Evolutionary conservation across 768 basidiomycete genomes (phyloP).

Genomic region (Boletus fagicola): DNA sequence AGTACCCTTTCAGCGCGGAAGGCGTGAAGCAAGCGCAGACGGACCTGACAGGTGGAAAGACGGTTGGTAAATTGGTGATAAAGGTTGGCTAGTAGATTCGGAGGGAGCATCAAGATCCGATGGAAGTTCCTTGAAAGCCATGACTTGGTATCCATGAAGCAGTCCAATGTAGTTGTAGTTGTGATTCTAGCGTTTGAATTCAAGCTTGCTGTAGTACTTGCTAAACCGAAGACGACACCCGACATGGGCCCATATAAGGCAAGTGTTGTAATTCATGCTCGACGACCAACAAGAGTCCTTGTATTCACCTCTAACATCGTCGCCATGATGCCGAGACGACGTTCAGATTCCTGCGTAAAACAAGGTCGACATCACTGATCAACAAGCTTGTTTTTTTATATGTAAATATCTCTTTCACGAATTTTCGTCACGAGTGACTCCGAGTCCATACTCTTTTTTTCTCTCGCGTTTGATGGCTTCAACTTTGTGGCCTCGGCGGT

Average conservation of each 20-base stretch:
- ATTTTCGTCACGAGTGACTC: neutral
- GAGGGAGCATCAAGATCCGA: neutral
- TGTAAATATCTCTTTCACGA: constrained; percentile 19
- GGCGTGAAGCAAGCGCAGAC: constrained; percentile 73
- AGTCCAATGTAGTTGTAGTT: constrained; percentile 6
- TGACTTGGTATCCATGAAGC: neutral
- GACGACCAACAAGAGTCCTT: constrained; percentile 20
- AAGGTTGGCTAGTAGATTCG: constrained; percentile 45
- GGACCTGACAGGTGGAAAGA: constrained; percentile 75
- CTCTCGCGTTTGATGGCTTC: constrained; percentile 24
- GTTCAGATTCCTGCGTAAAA: constrained; percentile 15
- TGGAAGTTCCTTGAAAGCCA: neutral
- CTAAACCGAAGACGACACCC: neutral
- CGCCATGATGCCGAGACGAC: constrained; percentile 23
- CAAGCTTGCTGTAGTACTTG: neutral
- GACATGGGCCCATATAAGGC: constrained; percentile 11
- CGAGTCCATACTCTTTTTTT: constrained; percentile 1
- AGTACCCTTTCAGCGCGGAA: constrained; percentile 82
- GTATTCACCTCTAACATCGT: constrained; percentile 21
- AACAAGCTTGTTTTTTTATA: constrained; percentile 16
- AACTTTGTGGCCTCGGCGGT: constrained; percentile 21
- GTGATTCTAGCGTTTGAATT: neutral
- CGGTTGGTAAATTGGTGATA: constrained; percentile 83
- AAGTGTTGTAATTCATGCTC: constrained; percentile 25
- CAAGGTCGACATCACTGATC: constrained; percentile 17